Evolutionary conservation across 352 stramenopile genomes (phyloP).

Genomic region (Salisapilia sapeloensis): DNA sequence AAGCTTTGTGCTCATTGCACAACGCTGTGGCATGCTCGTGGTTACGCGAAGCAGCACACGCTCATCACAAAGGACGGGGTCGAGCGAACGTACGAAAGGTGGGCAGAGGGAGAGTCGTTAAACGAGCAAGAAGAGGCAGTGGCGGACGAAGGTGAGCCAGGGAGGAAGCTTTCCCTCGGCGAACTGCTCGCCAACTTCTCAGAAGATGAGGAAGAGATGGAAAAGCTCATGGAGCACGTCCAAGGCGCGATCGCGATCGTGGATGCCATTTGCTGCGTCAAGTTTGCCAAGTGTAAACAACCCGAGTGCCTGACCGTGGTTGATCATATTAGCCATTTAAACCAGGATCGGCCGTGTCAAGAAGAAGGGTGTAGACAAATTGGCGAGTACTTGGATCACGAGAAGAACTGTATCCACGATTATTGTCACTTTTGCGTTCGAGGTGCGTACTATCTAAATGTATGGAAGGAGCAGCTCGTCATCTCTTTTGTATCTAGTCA

Average conservation of each 20-base stretch:
- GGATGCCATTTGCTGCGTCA: constrained; percentile 20
- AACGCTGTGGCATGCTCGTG: constrained; percentile 17
- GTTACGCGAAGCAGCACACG: constrained; percentile 11
- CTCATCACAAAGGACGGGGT: constrained; percentile 4
- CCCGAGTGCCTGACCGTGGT: constrained; percentile 7
- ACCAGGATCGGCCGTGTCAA: constrained; percentile 8
- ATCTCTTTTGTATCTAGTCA: constrained; percentile 2
- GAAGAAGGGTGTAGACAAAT: constrained; percentile 11
- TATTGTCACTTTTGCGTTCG: constrained; percentile 23
- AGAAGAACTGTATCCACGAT: constrained; percentile 7
- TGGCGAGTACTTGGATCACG: constrained; percentile 9
- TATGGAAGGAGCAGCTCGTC: not conserved
- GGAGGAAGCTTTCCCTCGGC: not conserved
- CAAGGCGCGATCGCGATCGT: constrained; percentile 12
- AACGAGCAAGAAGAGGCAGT: too few species aligned
- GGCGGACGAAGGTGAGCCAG: too few species aligned
- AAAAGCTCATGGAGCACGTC: constrained; percentile 9
- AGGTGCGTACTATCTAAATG: not conserved
- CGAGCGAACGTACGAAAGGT: too few species aligned
- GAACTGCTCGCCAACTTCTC: not conserved
- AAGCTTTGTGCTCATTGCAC: constrained; percentile 12
- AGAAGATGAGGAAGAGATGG: constrained; percentile 1
- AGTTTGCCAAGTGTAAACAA: constrained; percentile 12
- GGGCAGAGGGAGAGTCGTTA: too few species aligned
- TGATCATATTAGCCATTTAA: constrained; percentile 17